These are phyloP conservation scores for Fusarium ambrosium DNA, from an alignment of 2,329 filamentous ascomycete genomes.

Conservation along the genomic window DNA sequence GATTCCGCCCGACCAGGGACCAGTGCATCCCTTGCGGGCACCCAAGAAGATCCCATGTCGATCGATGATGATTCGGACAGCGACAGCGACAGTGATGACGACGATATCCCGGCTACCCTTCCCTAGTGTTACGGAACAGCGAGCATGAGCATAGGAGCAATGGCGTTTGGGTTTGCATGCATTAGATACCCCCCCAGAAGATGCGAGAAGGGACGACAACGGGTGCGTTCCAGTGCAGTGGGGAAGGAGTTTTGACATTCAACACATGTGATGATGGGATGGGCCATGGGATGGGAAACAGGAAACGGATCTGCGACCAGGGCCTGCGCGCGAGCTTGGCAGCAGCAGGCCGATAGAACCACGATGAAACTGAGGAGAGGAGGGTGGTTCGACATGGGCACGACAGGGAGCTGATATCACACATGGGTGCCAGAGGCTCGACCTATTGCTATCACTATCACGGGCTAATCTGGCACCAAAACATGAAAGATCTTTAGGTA, in stretches of 20 bases:
- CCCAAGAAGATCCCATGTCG: slow-evolving; percentile 47
- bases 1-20: not conserved
- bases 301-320: slow-evolving; percentile 5
- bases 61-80: slow-evolving; percentile 46
- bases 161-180: slow-evolving; percentile 29
- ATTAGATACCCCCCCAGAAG: slow-evolving; percentile 28
- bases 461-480: not conserved
- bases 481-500: not conserved
- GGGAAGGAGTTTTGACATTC: slow-evolving; percentile 21
- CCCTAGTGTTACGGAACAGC: slow-evolving; percentile 1
- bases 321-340: not conserved
- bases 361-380: not conserved
- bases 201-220: slow-evolving; percentile 1
- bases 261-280: slow-evolving; percentile 16
- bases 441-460: not conserved
- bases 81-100: slow-evolving; percentile 35
- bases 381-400: slow-evolving; percentile 1
- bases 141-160: slow-evolving; percentile 10
- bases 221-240: not conserved
- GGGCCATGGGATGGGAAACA: slow-evolving; percentile 1
- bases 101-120: slow-evolving; percentile 49
- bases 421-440: slow-evolving; percentile 1
- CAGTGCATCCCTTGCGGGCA: slow-evolving; percentile 19
- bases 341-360: not conserved
- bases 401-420: slow-evolving; percentile 6